These are phyloP conservation scores for Acarospora socialis DNA, from an alignment of 2,329 filamentous ascomycete genomes.

Conservation along the genomic window DNA sequence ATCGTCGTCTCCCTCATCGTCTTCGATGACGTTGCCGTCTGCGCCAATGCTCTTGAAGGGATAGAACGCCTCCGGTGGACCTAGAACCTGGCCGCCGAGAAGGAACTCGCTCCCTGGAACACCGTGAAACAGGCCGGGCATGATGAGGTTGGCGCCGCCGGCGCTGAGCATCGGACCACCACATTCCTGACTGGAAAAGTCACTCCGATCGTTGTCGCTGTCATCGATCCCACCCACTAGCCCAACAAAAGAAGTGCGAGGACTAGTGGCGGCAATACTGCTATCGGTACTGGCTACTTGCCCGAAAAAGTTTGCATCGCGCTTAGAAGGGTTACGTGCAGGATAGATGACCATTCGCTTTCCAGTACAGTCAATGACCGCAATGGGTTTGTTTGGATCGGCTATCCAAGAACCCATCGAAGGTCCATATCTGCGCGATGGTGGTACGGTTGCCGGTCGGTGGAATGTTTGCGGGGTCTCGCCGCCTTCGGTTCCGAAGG, in stretches of 20 bases:
- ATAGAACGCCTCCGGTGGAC: constrained; percentile 63
- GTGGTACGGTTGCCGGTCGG: constrained; percentile 14
- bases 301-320: constrained; percentile 16
- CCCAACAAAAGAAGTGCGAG: constrained; percentile 25
- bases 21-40: constrained; percentile 40
- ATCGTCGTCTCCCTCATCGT: constrained; percentile 44
- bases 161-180: constrained; percentile 47
- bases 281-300: constrained; percentile 24
- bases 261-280: constrained; percentile 30
- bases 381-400: constrained; percentile 33
- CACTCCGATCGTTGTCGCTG: constrained; percentile 26
- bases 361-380: constrained; percentile 32
- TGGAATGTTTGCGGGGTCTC: constrained; percentile 15
- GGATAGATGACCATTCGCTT: constrained; percentile 34
- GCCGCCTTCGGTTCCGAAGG: constrained; percentile 28
- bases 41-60: constrained; percentile 43
- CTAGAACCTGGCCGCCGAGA: constrained; percentile 48
- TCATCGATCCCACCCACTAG: constrained; percentile 23
- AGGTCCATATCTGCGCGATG: constrained; percentile 26
- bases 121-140: constrained; percentile 49
- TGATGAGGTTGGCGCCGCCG: constrained; percentile 61
- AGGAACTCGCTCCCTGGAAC: constrained; percentile 28
- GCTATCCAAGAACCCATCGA: constrained; percentile 34
- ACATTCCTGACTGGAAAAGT: constrained; percentile 7
- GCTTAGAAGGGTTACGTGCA: constrained; percentile 20